phyloP scores from a whole-genome alignment of 768 basidiomycete species.

The Leccinum subgranulosum region DNA sequence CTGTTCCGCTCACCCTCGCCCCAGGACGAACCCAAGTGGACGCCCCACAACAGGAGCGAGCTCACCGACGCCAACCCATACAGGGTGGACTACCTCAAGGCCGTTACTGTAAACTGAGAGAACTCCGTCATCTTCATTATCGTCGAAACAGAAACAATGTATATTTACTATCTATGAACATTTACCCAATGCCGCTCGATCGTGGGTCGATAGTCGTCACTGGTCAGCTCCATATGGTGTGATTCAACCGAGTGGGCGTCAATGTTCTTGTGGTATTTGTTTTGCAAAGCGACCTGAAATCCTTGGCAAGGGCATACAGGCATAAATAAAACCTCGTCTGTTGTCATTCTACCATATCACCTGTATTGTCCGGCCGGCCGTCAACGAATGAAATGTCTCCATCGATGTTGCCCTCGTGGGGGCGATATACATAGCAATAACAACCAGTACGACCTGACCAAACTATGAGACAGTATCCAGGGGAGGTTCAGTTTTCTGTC shows the following conservation, averaged over 20 bases:
- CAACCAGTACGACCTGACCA: background rate
- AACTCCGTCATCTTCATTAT: background rate
- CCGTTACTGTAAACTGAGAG: slow-evolving; percentile 36
- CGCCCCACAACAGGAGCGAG: slow-evolving; percentile 62
- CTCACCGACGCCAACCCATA: slow-evolving; percentile 64
- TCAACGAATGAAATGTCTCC: background rate
- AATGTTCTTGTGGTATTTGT: no score
- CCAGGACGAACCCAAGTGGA: slow-evolving; percentile 92
- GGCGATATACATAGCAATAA: slow-evolving; percentile 10
- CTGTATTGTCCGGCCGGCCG: background rate
- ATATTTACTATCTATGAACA: background rate
- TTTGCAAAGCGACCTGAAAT: background rate
- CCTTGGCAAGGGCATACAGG: background rate
- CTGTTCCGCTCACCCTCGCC: background rate
- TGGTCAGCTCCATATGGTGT: no score
- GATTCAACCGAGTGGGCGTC: no score
- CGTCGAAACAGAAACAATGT: background rate
- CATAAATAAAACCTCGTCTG: background rate
- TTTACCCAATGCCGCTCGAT: background rate
- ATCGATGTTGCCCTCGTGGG: background rate
- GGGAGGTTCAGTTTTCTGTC: background rate
- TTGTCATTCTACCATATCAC: background rate
- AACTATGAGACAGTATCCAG: background rate
- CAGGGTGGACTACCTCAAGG: slow-evolving; percentile 59
- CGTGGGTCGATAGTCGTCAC: background rate